A percentile compares a stretch with the other conserved stretches of the same genome.
Conservation (phyloP, 2,329 filamentous ascomycete genomes). For the Microsporum ferrugineum region DNA sequence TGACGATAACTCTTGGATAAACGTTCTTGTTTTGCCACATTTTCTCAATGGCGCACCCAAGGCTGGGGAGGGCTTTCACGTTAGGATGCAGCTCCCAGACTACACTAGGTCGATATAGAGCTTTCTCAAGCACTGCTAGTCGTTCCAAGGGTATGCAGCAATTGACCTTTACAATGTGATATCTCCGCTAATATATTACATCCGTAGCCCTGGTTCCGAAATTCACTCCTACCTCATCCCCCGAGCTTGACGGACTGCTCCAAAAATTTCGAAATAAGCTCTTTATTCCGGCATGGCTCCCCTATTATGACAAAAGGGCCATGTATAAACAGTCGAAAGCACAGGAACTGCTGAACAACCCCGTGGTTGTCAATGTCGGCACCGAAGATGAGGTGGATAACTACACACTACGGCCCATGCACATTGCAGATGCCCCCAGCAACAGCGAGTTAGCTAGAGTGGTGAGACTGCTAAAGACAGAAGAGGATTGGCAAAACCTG, state of each 20-base stretch:
- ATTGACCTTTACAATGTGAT: background rate
- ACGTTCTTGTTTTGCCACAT: no score
- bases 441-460: constrained; percentile 24
- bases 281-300: constrained; percentile 34
- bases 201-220: constrained; percentile 25
- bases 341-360: constrained; percentile 28
- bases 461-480: constrained; percentile 27
- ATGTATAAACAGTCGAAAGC: constrained; percentile 31
- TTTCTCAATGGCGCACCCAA: constrained; percentile 28
- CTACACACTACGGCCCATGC: constrained; percentile 30
- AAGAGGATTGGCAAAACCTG: constrained; percentile 33
- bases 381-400: constrained; percentile 24
- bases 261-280: constrained; percentile 33
- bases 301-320: constrained; percentile 27
- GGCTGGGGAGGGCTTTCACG: constrained; percentile 29
- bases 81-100: constrained; percentile 27
- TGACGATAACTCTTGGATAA: background rate
- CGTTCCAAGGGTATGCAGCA: constrained; percentile 23
- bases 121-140: constrained; percentile 24
- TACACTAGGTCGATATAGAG: constrained; percentile 9
- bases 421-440: constrained; percentile 24
- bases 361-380: constrained; percentile 31
- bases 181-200: background rate
- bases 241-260: constrained; percentile 32
- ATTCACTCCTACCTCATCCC: constrained; percentile 30